These are phyloP conservation scores for Fusarium aywerte DNA, from an alignment of 2,329 filamentous ascomycete species.

Conservation along the genomic window DNA sequence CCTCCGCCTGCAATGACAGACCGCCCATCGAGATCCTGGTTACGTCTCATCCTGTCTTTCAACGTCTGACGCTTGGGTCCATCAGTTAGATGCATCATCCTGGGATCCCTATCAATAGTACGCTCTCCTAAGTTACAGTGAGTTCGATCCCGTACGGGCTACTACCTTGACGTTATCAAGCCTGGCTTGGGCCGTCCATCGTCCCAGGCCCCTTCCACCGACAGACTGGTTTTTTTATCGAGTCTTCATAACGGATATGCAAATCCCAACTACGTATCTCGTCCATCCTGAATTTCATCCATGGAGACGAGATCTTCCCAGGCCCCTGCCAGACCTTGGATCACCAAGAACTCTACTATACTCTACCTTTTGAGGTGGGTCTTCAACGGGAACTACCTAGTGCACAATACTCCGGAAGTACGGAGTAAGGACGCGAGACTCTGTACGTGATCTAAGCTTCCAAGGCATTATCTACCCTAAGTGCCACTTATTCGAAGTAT, in stretches of 20 bases:
- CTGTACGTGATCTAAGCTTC: conserved; percentile 7
- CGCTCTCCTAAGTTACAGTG: conserved; percentile 28
- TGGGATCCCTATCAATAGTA: conserved; percentile 29
- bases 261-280: conserved; percentile 31
- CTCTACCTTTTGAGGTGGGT: conserved; percentile 4
- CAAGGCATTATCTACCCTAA: conserved; percentile 5
- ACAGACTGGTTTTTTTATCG: conserved; percentile 20
- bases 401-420: not conserved
- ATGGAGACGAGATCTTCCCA: conserved; percentile 40
- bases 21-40: conserved; percentile 28
- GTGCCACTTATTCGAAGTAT: conserved; percentile 21
- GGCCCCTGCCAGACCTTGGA: conserved; percentile 8
- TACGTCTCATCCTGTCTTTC: conserved; percentile 35
- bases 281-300: conserved; percentile 31
- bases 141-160: conserved; percentile 38
- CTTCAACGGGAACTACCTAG: conserved; percentile 5
- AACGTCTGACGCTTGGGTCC: conserved; percentile 22
- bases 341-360: conserved; percentile 3
- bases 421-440: too few species aligned
- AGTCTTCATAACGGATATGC: conserved; percentile 24
- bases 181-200: conserved; percentile 29
- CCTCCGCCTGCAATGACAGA: conserved; percentile 15
- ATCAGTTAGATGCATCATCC: conserved; percentile 18
- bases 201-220: conserved; percentile 39
- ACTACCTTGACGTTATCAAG: conserved; percentile 27